Evolutionary conservation across 371 early-diverging fungal species (phyloP).

Genomic region (Actinomortierella ambigua): DNA sequence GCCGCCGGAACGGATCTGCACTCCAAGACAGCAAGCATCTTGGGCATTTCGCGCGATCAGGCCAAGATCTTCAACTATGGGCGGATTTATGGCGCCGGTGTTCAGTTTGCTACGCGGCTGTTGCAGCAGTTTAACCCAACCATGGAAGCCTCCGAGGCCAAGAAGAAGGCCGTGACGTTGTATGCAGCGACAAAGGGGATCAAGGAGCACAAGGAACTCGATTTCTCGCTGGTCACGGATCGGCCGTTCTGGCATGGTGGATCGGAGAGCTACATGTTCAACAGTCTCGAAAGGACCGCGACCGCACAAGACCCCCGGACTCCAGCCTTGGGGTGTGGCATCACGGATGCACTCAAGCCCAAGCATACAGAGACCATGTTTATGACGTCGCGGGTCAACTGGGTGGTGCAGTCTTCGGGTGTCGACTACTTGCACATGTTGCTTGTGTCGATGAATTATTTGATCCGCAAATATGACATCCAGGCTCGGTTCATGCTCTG

Average conservation of each 20-base stretch:
- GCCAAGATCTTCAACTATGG: constrained; percentile 98
- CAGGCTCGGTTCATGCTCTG: constrained; percentile 88
- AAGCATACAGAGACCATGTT: constrained; percentile 68
- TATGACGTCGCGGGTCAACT: constrained; percentile 92
- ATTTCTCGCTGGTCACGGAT: constrained; percentile 41
- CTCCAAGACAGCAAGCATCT: constrained; percentile 87
- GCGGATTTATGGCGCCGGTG: constrained; percentile 96
- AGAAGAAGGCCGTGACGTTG: constrained; percentile 66
- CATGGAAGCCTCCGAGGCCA: constrained; percentile 69
- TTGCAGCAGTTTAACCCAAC: constrained; percentile 82
- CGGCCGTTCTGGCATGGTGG: constrained; percentile 88
- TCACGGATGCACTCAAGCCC: constrained; percentile 86
- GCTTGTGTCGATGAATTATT: constrained; percentile 88
- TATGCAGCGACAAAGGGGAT: constrained; percentile 88
- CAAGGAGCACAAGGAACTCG: constrained; percentile 43
- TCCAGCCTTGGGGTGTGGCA: constrained; percentile 86
- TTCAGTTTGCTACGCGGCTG: constrained; percentile 82
- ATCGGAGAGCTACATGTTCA: constrained; percentile 96
- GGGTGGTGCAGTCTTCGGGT: constrained; percentile 98
- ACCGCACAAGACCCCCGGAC: constrained; percentile 77
- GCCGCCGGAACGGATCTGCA: constrained; percentile 92
- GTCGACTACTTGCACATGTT: constrained; percentile 98
- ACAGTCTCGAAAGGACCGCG: constrained; percentile 88
- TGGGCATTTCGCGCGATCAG: constrained; percentile 87
- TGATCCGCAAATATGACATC: constrained; percentile 79